Percentiles rank a stretch among this genome's conserved stretches.
These are phyloP conservation scores for Neoscytalidium dimidiatum DNA, from an alignment of 2,329 filamentous ascomycete genomes.

Conservation along the genomic window DNA sequence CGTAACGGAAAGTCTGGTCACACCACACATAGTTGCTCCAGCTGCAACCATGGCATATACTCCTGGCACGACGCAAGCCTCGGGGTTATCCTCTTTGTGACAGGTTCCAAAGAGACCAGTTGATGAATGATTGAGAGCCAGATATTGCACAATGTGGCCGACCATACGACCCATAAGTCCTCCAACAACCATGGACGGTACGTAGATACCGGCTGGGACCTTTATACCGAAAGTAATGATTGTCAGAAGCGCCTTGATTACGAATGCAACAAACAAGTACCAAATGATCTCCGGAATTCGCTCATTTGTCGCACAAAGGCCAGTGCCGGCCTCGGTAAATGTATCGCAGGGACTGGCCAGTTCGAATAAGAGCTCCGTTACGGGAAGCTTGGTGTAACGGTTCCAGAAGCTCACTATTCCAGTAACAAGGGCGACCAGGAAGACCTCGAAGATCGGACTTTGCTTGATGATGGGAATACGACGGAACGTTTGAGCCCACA, in stretches of 20 bases:
- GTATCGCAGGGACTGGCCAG: slow-evolving; percentile 84
- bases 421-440: slow-evolving; percentile 82
- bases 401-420: slow-evolving; percentile 93
- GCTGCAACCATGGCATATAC: slow-evolving; percentile 94
- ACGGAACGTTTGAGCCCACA: slow-evolving; percentile 89
- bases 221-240: slow-evolving; percentile 95
- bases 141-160: slow-evolving; percentile 81
- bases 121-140: slow-evolving; percentile 72
- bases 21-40: slow-evolving; percentile 96
- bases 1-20: slow-evolving; percentile 89
- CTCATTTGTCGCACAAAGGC: slow-evolving; percentile 74
- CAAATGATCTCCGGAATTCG: slow-evolving; percentile 78
- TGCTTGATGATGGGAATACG: slow-evolving; percentile 77
- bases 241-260: slow-evolving; percentile 88
- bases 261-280: slow-evolving; percentile 73
- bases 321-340: slow-evolving; percentile 66
- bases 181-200: slow-evolving; percentile 97
- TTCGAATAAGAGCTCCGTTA: slow-evolving; percentile 88
- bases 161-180: slow-evolving; percentile 87
- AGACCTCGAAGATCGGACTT: slow-evolving; percentile 82
- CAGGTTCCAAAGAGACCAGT: slow-evolving; percentile 76
- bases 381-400: slow-evolving; percentile 80
- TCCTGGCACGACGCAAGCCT: slow-evolving; percentile 91
- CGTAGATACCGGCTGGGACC: slow-evolving; percentile 94
- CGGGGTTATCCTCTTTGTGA: slow-evolving; percentile 64